These are phyloP conservation scores for Clavispora carvajalis DNA, from an alignment of 805 yeast genomes.

Conservation along the genomic window DNA sequence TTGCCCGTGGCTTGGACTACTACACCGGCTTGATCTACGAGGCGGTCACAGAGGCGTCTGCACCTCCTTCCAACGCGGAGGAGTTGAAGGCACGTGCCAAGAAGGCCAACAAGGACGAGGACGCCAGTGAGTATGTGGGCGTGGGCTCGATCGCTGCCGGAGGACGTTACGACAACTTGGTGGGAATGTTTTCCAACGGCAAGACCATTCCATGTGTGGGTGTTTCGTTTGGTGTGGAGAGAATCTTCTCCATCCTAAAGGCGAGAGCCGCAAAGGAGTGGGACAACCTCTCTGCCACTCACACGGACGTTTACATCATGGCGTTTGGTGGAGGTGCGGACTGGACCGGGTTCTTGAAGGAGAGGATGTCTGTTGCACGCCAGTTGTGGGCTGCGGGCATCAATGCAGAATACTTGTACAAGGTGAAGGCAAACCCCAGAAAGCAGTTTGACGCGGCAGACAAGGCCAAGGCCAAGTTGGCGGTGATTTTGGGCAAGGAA, in stretches of 20 bases:
- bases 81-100: slow-evolving; percentile 21
- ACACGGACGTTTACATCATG: slow-evolving; percentile 93
- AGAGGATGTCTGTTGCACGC: slow-evolving; percentile 85
- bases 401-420: slow-evolving; percentile 87
- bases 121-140: slow-evolving; percentile 94
- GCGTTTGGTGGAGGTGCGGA: slow-evolving; percentile 98
- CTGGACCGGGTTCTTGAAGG: slow-evolving; percentile 88
- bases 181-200: slow-evolving; percentile 93
- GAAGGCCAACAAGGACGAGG: slow-evolving; percentile 58
- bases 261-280: slow-evolving; percentile 58
- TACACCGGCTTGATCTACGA: slow-evolving; percentile 97
- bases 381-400: slow-evolving; percentile 83
- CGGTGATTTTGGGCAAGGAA: slow-evolving; percentile 93
- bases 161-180: slow-evolving; percentile 94
- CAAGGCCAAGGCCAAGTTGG: slow-evolving; percentile 82
- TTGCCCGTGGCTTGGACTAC: slow-evolving; percentile 96
- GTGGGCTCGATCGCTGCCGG: slow-evolving; percentile 99
- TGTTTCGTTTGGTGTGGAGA: slow-evolving; percentile 93
- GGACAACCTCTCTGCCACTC: slow-evolving; percentile 68
- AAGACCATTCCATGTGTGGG: slow-evolving; percentile 97
- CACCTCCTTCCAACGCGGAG: slow-evolving; percentile 80
- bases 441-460: slow-evolving; percentile 98
- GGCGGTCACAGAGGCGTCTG: slow-evolving; percentile 91
- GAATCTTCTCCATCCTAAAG: slow-evolving; percentile 85
- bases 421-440: slow-evolving; percentile 88